A percentile compares a stretch with the other conserved stretches of the same genome.
Evolutionary conservation across 257 asterid genomes (phyloP).

Genomic region (Przewalskia tangutica): DNA sequence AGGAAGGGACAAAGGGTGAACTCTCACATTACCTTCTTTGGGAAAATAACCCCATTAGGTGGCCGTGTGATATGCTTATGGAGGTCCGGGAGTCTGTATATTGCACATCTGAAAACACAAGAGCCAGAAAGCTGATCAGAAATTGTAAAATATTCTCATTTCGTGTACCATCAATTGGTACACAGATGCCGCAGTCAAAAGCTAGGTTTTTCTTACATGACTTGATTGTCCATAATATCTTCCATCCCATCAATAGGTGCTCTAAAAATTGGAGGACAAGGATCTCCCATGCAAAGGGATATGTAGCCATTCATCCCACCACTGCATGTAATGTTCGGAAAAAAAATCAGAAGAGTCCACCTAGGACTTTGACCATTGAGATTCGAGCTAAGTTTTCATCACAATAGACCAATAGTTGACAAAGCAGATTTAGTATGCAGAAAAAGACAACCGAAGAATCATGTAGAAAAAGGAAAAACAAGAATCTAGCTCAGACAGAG

Average conservation of each 20-base stretch:
- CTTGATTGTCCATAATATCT: slow-evolving; percentile 89
- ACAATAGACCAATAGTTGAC: neutral
- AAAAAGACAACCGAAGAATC: neutral
- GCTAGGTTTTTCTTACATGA: slow-evolving; percentile 52
- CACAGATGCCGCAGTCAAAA: slow-evolving; percentile 2
- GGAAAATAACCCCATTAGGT: slow-evolving; percentile 69
- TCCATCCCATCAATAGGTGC: slow-evolving; percentile 86
- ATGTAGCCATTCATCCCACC: slow-evolving; percentile 97
- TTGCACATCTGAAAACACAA: slow-evolving; percentile 56
- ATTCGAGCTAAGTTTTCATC: neutral
- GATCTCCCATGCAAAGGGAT: slow-evolving; percentile 86
- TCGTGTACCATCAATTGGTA: neutral
- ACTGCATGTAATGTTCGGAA: slow-evolving; percentile 41
- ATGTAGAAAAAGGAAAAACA: neutral
- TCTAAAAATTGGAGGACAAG: slow-evolving; percentile 90
- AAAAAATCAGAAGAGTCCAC: slow-evolving; percentile 27
- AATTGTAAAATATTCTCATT: neutral
- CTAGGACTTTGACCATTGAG: slow-evolving; percentile 8
- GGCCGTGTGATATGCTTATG: slow-evolving; percentile 82
- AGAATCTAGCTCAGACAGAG: neutral
- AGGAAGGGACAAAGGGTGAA: neutral
- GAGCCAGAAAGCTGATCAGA: neutral
- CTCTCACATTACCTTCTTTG: slow-evolving; percentile 48
- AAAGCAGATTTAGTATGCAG: neutral
- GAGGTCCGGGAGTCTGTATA: slow-evolving; percentile 71